Conservation (phyloP, 1,139 yeast genomes). For the Suhomyces wounanorum region DNA sequence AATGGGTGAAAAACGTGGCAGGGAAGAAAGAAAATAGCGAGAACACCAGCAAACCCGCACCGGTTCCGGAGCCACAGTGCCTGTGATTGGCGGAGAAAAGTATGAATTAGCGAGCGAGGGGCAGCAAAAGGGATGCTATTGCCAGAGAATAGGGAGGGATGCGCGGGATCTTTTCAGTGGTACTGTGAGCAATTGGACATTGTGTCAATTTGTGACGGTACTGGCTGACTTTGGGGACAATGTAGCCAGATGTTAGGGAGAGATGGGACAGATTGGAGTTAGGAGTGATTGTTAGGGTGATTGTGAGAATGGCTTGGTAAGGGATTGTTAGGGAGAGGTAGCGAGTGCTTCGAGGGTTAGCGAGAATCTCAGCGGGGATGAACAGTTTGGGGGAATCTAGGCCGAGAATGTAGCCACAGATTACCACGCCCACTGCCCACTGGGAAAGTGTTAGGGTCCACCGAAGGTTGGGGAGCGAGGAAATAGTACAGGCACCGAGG, state of each 20-base stretch:
- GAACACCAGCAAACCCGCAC: neutral
- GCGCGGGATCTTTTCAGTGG: neutral
- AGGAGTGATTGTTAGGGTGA: neutral
- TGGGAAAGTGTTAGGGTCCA: too few species aligned
- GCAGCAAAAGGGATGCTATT: neutral
- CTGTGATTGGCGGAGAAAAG: neutral
- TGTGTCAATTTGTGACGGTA: neutral
- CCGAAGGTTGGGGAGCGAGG: too few species aligned
- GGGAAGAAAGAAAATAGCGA: neutral
- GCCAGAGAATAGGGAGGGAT: neutral
- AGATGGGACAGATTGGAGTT: too few species aligned
- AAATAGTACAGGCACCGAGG: too few species aligned
- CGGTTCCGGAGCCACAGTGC: neutral
- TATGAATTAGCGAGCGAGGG: neutral
- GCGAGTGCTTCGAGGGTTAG: neutral
- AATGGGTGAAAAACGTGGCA: neutral
- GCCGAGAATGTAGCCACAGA: too few species aligned
- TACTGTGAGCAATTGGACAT: too few species aligned
- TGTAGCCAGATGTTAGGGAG: neutral
- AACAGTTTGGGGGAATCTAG: too few species aligned
- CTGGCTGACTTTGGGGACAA: neutral
- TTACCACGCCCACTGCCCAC: too few species aligned
- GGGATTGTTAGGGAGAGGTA: neutral
- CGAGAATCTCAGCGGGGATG: too few species aligned
- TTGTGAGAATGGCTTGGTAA: too few species aligned